These are phyloP conservation scores for Arachis stenosperma DNA, from an alignment of 306 rosid species.

Conservation along the genomic window DNA sequence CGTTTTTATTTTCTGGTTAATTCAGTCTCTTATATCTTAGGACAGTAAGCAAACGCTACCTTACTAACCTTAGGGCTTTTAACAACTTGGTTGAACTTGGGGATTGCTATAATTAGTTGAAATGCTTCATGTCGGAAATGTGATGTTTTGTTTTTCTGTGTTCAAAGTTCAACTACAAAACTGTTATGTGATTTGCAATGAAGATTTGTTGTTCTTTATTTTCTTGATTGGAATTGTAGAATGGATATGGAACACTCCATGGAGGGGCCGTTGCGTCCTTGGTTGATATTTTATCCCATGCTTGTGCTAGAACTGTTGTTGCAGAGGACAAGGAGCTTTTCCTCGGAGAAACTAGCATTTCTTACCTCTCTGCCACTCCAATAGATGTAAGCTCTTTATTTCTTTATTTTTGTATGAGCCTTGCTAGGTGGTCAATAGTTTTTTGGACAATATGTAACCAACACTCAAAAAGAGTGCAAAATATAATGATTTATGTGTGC, in stretches of 20 bases:
- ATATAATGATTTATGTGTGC: no score
- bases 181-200: neutral
- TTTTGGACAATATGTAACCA: no score
- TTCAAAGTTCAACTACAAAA: neutral
- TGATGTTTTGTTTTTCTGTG: neutral
- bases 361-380: slow-evolving; percentile 53
- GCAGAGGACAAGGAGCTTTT: slow-evolving; percentile 46
- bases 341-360: slow-evolving; percentile 52
- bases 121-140: neutral
- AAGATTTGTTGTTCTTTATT: neutral
- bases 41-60: no score
- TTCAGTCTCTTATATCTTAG: no score
- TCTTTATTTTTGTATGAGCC: neutral
- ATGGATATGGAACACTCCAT: slow-evolving; percentile 46
- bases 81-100: neutral
- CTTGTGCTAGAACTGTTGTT: slow-evolving; percentile 60
- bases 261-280: slow-evolving; percentile 53
- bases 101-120: neutral
- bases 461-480: no score
- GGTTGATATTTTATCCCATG: slow-evolving; percentile 40
- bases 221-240: slow-evolving; percentile 46
- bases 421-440: no score
- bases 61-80: neutral
- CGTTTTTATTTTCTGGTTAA: no score
- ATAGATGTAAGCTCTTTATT: slow-evolving; percentile 41